Percentiles rank a stretch among this genome's conserved stretches.
These are phyloP conservation scores for Hanseniaspora pseudoguilliermondii DNA, from an alignment of 805 yeast species.

Conservation along the genomic window DNA sequence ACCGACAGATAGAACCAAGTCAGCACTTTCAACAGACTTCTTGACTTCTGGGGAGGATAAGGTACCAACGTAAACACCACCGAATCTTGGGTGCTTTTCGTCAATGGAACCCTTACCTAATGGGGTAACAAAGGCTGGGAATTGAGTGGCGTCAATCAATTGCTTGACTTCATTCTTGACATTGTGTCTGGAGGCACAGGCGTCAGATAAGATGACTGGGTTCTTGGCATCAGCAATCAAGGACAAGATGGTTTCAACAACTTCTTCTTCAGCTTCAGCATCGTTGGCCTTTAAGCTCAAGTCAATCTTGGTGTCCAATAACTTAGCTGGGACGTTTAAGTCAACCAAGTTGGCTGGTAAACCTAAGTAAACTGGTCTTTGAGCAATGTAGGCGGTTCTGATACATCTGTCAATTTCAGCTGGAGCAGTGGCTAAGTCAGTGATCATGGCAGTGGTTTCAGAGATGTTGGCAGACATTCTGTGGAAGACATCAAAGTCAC, in stretches of 20 bases:
- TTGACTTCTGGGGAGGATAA: slow-evolving; percentile 61
- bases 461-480: slow-evolving; percentile 66
- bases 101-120: slow-evolving; percentile 78
- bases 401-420: slow-evolving; percentile 61
- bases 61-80: slow-evolving; percentile 81
- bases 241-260: slow-evolving; percentile 38
- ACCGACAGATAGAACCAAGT: slow-evolving; percentile 66
- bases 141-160: slow-evolving; percentile 55
- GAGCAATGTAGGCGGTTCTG: slow-evolving; percentile 54
- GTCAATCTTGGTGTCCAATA: slow-evolving; percentile 54
- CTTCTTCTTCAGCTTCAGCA: slow-evolving; percentile 50
- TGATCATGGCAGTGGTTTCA: slow-evolving; percentile 50
- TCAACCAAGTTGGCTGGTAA: slow-evolving; percentile 74
- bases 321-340: slow-evolving; percentile 41
- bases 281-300: slow-evolving; percentile 46
- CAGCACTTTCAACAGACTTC: slow-evolving; percentile 59
- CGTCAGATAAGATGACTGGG: slow-evolving; percentile 73
- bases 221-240: slow-evolving; percentile 46
- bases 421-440: slow-evolving; percentile 54
- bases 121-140: slow-evolving; percentile 77
- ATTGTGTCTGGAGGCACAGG: slow-evolving; percentile 71
- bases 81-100: slow-evolving; percentile 60
- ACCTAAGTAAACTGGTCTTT: slow-evolving; percentile 74
- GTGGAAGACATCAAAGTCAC: slow-evolving; percentile 67
- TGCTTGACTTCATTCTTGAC: slow-evolving; percentile 50